These are phyloP conservation scores for Globisporangium irregulare DNA, from an alignment of 352 stramenopile genomes.

Conservation along the genomic window DNA sequence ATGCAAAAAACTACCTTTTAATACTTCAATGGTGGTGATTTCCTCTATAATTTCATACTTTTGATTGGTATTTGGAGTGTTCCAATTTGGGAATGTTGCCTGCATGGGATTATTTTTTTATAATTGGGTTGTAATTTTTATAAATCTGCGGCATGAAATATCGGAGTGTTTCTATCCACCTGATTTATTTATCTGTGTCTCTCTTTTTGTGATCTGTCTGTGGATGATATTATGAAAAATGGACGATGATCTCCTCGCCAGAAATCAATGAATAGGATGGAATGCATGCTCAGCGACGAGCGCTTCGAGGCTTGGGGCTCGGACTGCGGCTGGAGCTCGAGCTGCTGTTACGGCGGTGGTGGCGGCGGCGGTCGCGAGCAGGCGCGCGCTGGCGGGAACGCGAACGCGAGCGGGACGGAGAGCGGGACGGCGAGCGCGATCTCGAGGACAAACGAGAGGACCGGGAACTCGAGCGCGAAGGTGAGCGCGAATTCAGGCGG, in stretches of 20 bases:
- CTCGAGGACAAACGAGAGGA: constrained; percentile 26
- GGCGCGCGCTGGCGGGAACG: constrained; percentile 23
- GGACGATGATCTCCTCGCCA: neutral
- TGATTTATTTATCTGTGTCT: neutral
- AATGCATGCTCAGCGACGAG: constrained; percentile 8
- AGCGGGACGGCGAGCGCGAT: constrained; percentile 30
- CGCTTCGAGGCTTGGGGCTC: constrained; percentile 13
- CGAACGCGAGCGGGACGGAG: constrained; percentile 23
- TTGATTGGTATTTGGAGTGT: too few species aligned
- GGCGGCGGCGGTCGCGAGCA: constrained; percentile 18
- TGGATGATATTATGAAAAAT: neutral
- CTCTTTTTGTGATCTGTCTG: neutral
- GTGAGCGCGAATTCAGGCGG: constrained; percentile 23
- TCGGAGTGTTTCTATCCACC: neutral
- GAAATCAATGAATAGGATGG: neutral
- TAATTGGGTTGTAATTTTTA: too few species aligned
- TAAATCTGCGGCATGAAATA: neutral
- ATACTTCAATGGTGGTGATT: too few species aligned
- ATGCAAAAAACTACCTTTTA: too few species aligned
- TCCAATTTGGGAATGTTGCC: too few species aligned
- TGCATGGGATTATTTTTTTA: too few species aligned
- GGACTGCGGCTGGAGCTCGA: constrained; percentile 28
- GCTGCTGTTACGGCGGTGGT: constrained; percentile 24
- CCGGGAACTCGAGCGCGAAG: constrained; percentile 6
- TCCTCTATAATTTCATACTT: too few species aligned